Evolutionary conservation across 1,139 yeast species (phyloP).

Genomic region (Yamadazyma dushanensis): DNA sequence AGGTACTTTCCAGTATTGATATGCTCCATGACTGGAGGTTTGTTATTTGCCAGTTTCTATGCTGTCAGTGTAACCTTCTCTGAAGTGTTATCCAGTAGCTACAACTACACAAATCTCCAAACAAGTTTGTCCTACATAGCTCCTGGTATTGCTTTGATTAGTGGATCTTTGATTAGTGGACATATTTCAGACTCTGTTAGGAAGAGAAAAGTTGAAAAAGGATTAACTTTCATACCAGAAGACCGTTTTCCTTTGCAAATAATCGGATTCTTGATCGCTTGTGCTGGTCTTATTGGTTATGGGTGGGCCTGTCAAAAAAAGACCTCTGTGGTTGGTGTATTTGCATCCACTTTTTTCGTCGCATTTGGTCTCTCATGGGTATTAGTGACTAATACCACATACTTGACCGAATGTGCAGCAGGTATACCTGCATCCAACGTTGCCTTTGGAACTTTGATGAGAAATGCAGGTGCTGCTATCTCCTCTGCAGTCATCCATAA

Average conservation of each 20-base stretch:
- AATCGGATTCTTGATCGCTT: constrained; percentile 44
- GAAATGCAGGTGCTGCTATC: constrained; percentile 58
- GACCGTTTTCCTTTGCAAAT: constrained; percentile 46
- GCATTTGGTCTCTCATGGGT: constrained; percentile 64
- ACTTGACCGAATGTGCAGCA: constrained; percentile 52
- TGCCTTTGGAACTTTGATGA: constrained; percentile 54
- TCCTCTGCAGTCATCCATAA: constrained; percentile 49
- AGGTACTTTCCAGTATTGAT: constrained; percentile 46
- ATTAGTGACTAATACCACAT: constrained; percentile 57
- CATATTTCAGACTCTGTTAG: constrained; percentile 42
- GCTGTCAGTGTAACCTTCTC: constrained; percentile 55
- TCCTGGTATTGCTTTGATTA: constrained; percentile 52
- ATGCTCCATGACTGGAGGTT: constrained; percentile 50
- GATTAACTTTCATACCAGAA: constrained; percentile 38
- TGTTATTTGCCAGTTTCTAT: constrained; percentile 56
- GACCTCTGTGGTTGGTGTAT: constrained; percentile 43
- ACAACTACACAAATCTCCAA: constrained; percentile 29
- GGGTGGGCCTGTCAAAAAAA: constrained; percentile 54
- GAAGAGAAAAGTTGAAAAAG: constrained; percentile 19
- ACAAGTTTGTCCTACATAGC: constrained; percentile 52
- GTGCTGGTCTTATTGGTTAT: constrained; percentile 50
- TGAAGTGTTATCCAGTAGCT: constrained; percentile 35
- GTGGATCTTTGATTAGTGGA: constrained; percentile 55
- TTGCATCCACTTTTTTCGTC: constrained; percentile 44
- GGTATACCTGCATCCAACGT: constrained; percentile 57